Percentiles rank a stretch among this genome's conserved stretches.
Evolutionary conservation across 2,329 filamentous ascomycete genomes (phyloP).

Genomic region (Pseudocercospora fijiensis): DNA sequence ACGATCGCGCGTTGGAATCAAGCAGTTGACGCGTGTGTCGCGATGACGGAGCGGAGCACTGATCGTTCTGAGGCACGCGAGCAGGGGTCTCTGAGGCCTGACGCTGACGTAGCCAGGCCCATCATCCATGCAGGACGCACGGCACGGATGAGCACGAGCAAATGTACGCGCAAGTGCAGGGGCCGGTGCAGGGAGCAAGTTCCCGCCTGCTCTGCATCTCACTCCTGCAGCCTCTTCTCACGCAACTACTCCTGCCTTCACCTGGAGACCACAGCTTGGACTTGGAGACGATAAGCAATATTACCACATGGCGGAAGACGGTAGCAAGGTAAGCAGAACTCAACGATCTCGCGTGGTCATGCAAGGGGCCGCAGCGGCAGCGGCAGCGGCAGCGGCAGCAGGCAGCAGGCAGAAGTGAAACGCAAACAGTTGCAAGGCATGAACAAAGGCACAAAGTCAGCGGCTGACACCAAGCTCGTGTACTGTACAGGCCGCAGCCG

Average conservation of each 20-base stretch:
- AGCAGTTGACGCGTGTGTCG: neutral
- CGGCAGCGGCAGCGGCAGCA: conserved; percentile 7
- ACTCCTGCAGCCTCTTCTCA: conserved; percentile 6
- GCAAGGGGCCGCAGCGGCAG: conserved; percentile 15
- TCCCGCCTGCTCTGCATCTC: conserved; percentile 1
- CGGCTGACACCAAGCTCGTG: conserved; percentile 20
- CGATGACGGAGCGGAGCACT: conserved; percentile 10
- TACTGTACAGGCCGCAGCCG: conserved; percentile 54
- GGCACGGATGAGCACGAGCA: conserved; percentile 2
- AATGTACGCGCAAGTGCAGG: neutral
- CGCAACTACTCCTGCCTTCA: neutral
- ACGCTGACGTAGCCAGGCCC: neutral
- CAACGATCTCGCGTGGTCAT: neutral
- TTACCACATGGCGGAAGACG: neutral
- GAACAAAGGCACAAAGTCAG: conserved; percentile 10
- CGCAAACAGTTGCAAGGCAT: too few relatives aligned
- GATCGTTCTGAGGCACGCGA: neutral
- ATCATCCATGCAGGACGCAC: neutral
- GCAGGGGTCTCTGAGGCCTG: neutral
- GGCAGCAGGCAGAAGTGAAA: conserved; percentile 16
- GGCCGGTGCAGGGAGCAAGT: neutral
- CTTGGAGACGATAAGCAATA: neutral
- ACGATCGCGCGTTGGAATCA: neutral
- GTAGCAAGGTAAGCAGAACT: conserved; percentile 1
- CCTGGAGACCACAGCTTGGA: neutral